Percentiles rank a stretch among this genome's conserved stretches.
Evolutionary conservation across 257 asterid species (phyloP).

Genomic region (Fraxinus anomala): DNA sequence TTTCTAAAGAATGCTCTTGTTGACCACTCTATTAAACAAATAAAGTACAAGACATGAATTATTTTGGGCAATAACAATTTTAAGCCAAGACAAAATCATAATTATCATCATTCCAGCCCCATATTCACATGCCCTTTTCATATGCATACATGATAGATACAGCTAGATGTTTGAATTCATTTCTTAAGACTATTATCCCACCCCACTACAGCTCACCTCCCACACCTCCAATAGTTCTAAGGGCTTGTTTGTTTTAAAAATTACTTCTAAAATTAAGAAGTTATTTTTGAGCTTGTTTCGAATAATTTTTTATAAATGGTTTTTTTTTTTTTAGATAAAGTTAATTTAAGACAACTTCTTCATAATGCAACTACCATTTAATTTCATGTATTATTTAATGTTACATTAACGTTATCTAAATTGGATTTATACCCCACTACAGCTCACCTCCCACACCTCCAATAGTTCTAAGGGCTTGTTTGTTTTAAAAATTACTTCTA

Average conservation of each 20-base stretch:
- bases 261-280: too few species aligned
- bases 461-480: neutral
- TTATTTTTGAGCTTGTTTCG: too few species aligned
- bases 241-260: too few species aligned
- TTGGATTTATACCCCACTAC: neutral
- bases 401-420: too few species aligned
- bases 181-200: constrained; percentile 17
- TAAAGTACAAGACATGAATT: neutral
- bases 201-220: neutral
- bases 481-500: too few species aligned
- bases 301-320: too few species aligned
- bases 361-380: too few species aligned
- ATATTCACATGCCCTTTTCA: constrained; percentile 44
- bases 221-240: neutral
- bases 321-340: too few species aligned
- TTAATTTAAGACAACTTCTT: too few species aligned
- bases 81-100: constrained; percentile 38
- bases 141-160: constrained; percentile 34
- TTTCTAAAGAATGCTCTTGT: too few species aligned
- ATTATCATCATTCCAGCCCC: constrained; percentile 31
- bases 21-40: neutral
- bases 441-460: neutral
- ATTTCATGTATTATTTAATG: too few species aligned
- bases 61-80: constrained; percentile 13
- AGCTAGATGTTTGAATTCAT: constrained; percentile 22